Evolutionary conservation across 2,329 filamentous ascomycete genomes (phyloP).

Genomic region (Aspergillus piperis): DNA sequence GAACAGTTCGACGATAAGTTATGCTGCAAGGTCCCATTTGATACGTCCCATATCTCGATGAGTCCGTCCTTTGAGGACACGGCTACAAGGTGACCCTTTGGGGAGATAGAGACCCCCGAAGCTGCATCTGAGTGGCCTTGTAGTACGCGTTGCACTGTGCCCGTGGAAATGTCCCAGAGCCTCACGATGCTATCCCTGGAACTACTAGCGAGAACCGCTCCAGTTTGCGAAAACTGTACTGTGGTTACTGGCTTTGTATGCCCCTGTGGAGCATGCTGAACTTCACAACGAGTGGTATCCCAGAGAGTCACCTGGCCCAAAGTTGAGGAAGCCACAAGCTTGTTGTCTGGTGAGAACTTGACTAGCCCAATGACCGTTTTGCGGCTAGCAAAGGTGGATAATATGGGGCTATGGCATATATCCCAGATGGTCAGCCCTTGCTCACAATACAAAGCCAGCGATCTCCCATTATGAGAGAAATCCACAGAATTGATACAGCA

Average conservation of each 20-base stretch:
- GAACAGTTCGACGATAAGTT: background rate
- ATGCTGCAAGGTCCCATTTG: background rate
- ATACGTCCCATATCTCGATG: background rate
- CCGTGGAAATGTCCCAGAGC: background rate
- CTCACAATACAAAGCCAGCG: no score
- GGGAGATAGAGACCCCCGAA: background rate
- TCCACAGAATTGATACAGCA: background rate
- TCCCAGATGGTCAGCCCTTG: no score
- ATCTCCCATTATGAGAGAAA: background rate
- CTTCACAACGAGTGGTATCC: background rate
- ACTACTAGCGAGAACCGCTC: background rate
- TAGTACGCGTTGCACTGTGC: background rate
- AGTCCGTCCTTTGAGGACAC: background rate
- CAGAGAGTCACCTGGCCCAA: background rate
- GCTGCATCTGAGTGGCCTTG: background rate
- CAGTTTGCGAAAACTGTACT: background rate
- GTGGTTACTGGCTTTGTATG: fast-evolving
- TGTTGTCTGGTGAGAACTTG: background rate
- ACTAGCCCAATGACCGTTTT: no score
- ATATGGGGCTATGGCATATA: no score
- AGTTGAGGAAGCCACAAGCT: background rate
- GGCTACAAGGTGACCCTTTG: background rate
- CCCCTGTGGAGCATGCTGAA: background rate
- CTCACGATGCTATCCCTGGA: background rate
- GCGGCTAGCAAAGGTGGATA: no score